Evolutionary conservation across 176 grass and related monocot genomes (phyloP).

Genomic region (Aegilops umbellulata): DNA sequence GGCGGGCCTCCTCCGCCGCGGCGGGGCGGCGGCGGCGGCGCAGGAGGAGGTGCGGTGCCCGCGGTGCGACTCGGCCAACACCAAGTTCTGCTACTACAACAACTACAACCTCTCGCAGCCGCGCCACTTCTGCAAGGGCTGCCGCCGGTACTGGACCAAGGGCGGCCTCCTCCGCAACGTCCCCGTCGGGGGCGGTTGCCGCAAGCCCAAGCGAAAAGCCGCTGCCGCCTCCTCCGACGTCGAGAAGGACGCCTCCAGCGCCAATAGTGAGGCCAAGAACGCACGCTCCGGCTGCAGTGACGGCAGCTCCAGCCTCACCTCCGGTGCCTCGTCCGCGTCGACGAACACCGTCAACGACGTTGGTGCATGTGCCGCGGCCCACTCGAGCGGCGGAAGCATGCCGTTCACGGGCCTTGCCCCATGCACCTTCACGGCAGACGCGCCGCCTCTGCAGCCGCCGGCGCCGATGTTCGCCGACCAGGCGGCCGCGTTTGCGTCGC

Average conservation of each 20-base stretch:
- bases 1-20: not conserved
- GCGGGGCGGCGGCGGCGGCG: not conserved
- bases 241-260: not conserved
- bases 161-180: constrained; percentile 58
- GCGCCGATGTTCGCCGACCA: constrained; percentile 32
- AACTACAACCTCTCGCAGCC: constrained; percentile 73
- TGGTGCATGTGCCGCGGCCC: not conserved
- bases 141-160: constrained; percentile 73
- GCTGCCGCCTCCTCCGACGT: not conserved
- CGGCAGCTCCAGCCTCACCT: not conserved
- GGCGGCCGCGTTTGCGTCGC: not conserved
- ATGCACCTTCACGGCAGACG: not conserved
- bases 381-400: not conserved
- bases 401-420: not conserved
- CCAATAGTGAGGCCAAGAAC: not conserved
- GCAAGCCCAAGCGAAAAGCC: constrained; percentile 20
- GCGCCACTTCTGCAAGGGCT: constrained; percentile 66
- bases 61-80: constrained; percentile 65
- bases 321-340: not conserved
- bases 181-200: constrained; percentile 46
- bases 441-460: not conserved
- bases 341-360: not conserved
- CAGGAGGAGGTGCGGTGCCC: constrained; percentile 47
- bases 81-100: constrained; percentile 85
- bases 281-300: not conserved